Evolutionary conservation across 768 basidiomycete species (phyloP).

Genomic region (Suillus bovinus): DNA sequence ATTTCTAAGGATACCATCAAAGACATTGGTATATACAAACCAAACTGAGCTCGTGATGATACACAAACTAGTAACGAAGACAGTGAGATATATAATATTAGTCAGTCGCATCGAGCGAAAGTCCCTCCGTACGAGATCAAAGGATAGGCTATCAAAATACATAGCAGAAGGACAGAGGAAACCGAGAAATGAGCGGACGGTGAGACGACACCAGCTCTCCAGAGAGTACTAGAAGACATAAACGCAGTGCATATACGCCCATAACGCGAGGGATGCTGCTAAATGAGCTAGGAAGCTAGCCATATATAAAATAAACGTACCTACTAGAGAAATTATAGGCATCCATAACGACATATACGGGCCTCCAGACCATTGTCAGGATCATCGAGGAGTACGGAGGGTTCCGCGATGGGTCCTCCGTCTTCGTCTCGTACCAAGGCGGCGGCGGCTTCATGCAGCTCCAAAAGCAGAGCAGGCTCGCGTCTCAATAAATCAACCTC

Average conservation of each 20-base stretch:
- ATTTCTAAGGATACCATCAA: neutral
- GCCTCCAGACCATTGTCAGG: slow-evolving; percentile 10
- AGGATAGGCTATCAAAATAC: neutral
- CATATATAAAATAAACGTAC: neutral
- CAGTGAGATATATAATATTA: neutral
- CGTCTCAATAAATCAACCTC: slow-evolving; percentile 1
- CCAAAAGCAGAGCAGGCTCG: slow-evolving; percentile 7
- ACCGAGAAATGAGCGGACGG: neutral
- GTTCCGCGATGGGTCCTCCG: neutral
- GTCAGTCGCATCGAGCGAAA: slow-evolving; percentile 4
- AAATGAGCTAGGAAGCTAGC: neutral
- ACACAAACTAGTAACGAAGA: neutral
- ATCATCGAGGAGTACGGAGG: neutral
- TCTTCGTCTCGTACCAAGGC: neutral
- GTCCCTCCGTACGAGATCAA: neutral
- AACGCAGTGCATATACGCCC: neutral
- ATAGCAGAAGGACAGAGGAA: neutral
- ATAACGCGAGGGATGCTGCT: neutral
- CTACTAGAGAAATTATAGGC: slow-evolving; percentile 9
- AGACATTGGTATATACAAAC: neutral
- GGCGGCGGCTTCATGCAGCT: neutral
- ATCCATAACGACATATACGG: slow-evolving; percentile 17
- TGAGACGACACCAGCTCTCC: neutral
- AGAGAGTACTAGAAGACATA: neutral
- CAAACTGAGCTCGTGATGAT: no score